Conservation (phyloP, 2,329 filamentous ascomycete species). For the Teratosphaeria nubilosa region DNA sequence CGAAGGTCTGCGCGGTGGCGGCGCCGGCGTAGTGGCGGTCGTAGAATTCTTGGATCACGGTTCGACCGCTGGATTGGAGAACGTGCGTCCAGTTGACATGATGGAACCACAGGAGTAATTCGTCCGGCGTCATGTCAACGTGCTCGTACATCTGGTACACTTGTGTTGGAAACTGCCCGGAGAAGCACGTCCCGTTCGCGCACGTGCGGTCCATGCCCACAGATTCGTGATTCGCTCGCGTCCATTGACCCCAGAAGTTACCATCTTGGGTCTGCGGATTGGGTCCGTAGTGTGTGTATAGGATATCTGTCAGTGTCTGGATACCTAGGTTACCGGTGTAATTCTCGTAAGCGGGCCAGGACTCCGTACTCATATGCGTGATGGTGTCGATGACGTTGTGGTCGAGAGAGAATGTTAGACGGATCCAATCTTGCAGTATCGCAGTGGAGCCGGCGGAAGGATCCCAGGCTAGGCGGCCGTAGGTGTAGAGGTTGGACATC, state of each 20-base stretch:
- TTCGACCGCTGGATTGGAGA: conserved; percentile 50
- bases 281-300: conserved; percentile 57
- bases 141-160: conserved; percentile 50
- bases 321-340: conserved; percentile 62
- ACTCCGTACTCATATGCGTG: conserved; percentile 54
- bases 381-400: conserved; percentile 48
- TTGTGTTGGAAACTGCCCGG: conserved; percentile 56
- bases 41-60: conserved; percentile 59
- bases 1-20: conserved; percentile 51
- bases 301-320: conserved; percentile 59
- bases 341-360: conserved; percentile 62
- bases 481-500: conserved; percentile 64
- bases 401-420: conserved; percentile 53
- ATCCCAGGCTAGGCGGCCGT: conserved; percentile 57
- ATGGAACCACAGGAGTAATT: conserved; percentile 64
- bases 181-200: conserved; percentile 54
- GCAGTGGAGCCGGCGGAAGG: conserved; percentile 39
- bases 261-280: conserved; percentile 56
- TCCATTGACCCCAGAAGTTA: conserved; percentile 65
- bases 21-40: conserved; percentile 53
- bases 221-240: conserved; percentile 47
- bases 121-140: conserved; percentile 54
- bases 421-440: conserved; percentile 56
- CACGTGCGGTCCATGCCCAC: conserved; percentile 66
- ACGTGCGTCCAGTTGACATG: conserved; percentile 58